phyloP scores from a whole-genome alignment of 2,329 filamentous ascomycete genomes.

The Pezicula radicicola region DNA sequence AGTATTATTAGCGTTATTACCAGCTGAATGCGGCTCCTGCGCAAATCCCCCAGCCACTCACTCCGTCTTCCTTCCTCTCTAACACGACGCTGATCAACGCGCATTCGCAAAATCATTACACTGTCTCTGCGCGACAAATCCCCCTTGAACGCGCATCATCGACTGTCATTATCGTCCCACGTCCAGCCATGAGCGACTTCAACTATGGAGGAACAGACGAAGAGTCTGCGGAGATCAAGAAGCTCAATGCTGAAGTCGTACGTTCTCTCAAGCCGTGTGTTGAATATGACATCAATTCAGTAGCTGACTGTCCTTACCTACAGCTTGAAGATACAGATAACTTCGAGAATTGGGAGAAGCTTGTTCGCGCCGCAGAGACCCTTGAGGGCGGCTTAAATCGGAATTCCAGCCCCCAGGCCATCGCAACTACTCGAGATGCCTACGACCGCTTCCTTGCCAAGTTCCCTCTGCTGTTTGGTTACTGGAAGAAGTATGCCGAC shows the following conservation, averaged over 20 bases:
- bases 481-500: conserved; percentile 99
- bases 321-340: conserved; percentile 69
- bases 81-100: too few relatives aligned
- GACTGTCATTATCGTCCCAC: conserved; percentile 1
- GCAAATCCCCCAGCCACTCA: too few relatives aligned
- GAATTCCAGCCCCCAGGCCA: conserved; percentile 92
- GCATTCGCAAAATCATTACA: too few relatives aligned
- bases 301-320: conserved; percentile 12
- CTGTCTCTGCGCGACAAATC: too few relatives aligned
- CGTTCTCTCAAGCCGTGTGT: conserved; percentile 31
- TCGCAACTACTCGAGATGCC: conserved; percentile 79
- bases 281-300: not conserved
- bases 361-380: conserved; percentile 76
- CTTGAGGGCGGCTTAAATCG: conserved; percentile 93
- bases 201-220: conserved; percentile 73
- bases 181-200: conserved; percentile 63
- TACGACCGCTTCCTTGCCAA: conserved; percentile 94
- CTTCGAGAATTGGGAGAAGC: conserved; percentile 93
- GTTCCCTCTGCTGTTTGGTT: conserved; percentile 93
- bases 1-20: too few relatives aligned
- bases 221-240: conserved; percentile 78
- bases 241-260: conserved; percentile 76
- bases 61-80: too few relatives aligned
- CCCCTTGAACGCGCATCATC: not conserved
- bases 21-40: too few relatives aligned